These are phyloP conservation scores for Aspergillus unguis DNA, from an alignment of 2,329 filamentous ascomycete species.

Conservation along the genomic window DNA sequence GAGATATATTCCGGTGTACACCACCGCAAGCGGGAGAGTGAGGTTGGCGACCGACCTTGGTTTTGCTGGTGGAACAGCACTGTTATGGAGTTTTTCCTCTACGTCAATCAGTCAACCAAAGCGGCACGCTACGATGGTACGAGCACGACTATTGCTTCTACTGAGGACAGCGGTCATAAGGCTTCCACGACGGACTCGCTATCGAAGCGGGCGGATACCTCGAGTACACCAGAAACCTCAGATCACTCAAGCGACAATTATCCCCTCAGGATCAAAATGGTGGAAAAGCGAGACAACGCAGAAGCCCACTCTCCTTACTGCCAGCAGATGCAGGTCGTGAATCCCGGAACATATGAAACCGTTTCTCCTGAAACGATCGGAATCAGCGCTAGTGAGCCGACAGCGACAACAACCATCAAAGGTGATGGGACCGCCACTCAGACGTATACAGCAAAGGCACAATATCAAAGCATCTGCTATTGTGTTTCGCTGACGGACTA, in stretches of 20 bases:
- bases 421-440: constrained; percentile 24
- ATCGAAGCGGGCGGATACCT: constrained; percentile 4
- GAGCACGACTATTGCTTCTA: neutral
- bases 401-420: constrained; percentile 33
- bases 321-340: constrained; percentile 60
- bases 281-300: constrained; percentile 56
- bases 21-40: constrained; percentile 41
- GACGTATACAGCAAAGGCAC: constrained; percentile 36
- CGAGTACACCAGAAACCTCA: constrained; percentile 8
- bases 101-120: constrained; percentile 52
- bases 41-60: constrained; percentile 62
- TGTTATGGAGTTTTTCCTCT: constrained; percentile 65
- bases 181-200: constrained; percentile 1
- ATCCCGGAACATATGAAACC: constrained; percentile 45
- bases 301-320: constrained; percentile 55
- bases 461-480: constrained; percentile 36
- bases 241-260: constrained; percentile 24
- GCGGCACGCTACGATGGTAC: constrained; percentile 19
- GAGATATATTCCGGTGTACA: constrained; percentile 23
- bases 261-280: constrained; percentile 62
- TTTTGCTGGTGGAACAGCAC: constrained; percentile 69
- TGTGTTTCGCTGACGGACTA: constrained; percentile 36
- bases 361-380: constrained; percentile 28
- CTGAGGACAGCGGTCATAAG: neutral
- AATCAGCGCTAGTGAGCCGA: constrained; percentile 36